phyloP scores from a whole-genome alignment of 1,284 basidiomycete genomes.

The Microbotryomycetes sp. region DNA sequence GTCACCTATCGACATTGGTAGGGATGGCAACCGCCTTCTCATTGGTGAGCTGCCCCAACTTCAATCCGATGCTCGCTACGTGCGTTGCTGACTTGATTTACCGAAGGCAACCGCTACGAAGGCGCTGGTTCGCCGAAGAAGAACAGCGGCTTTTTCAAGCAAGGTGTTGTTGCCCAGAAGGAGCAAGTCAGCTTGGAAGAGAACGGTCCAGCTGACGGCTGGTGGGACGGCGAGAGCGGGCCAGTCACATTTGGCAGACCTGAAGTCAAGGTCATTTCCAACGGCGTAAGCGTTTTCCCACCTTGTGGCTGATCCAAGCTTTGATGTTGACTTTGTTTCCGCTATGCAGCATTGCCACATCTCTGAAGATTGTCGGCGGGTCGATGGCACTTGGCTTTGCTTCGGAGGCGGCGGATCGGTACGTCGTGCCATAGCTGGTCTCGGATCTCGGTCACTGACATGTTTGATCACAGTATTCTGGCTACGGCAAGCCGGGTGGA shows the following conservation, averaged over 20 bases:
- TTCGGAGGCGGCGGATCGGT: constrained; percentile 82
- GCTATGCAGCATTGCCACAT: constrained; percentile 52
- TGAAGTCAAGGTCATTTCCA: constrained; percentile 55
- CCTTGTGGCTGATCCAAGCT: not conserved
- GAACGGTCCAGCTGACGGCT: constrained; percentile 48
- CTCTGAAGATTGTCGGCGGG: constrained; percentile 70
- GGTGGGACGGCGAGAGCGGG: constrained; percentile 37
- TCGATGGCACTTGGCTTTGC: constrained; percentile 83
- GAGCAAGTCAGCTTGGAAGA: constrained; percentile 26
- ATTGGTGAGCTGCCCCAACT: constrained; percentile 3
- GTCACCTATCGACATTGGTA: constrained; percentile 21
- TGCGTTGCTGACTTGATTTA: constrained; percentile 16
- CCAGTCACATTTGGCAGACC: constrained; percentile 37
- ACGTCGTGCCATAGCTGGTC: not conserved
- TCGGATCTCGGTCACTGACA: not conserved
- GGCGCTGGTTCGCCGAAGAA: constrained; percentile 55
- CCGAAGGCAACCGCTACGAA: constrained; percentile 49
- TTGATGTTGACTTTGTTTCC: not conserved
- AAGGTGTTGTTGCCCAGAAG: constrained; percentile 61
- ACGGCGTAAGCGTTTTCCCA: constrained; percentile 16
- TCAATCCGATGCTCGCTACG: not conserved
- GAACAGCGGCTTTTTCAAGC: constrained; percentile 71
- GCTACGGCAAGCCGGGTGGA: constrained; percentile 63
- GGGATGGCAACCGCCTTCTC: constrained; percentile 10
- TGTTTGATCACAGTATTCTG: constrained; percentile 51